Evolutionary conservation across 306 rosid species (phyloP).

Genomic region (Purshia tridentata): DNA sequence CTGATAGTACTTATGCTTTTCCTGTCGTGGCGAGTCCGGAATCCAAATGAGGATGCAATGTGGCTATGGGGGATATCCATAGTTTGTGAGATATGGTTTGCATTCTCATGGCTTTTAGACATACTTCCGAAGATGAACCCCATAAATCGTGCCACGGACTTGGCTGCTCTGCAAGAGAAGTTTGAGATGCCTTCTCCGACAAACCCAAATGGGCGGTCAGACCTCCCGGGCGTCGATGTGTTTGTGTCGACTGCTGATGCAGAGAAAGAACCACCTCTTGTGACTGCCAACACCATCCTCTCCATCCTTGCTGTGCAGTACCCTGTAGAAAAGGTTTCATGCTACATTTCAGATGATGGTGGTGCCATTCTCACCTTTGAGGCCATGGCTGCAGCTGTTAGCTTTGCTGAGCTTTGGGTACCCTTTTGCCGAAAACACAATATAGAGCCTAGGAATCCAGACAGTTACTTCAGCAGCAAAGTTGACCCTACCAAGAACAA

Average conservation of each 20-base stretch:
- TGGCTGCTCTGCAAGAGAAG: conserved; percentile 64
- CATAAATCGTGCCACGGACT: conserved; percentile 72
- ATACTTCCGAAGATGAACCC: conserved; percentile 75
- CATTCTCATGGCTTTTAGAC: conserved; percentile 80
- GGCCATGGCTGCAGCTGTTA: conserved; percentile 86
- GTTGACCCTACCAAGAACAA: conserved; percentile 80
- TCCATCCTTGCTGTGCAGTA: conserved; percentile 71
- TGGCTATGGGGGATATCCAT: conserved; percentile 87
- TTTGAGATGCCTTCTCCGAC: conserved; percentile 52
- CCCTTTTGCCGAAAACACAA: conserved; percentile 79
- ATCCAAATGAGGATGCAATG: conserved; percentile 75
- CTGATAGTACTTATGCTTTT: conserved; percentile 41
- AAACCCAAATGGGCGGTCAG: conserved; percentile 69
- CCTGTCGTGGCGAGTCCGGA: conserved; percentile 55
- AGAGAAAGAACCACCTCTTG: conserved; percentile 80
- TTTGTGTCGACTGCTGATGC: conserved; percentile 82
- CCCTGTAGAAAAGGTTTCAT: conserved; percentile 63
- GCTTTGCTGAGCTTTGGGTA: conserved; percentile 92
- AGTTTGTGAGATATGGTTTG: conserved; percentile 85
- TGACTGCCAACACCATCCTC: conserved; percentile 81
- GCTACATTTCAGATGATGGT: conserved; percentile 88
- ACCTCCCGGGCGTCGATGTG: conserved; percentile 70
- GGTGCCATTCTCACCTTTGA: conserved; percentile 86
- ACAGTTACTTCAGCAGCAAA: conserved; percentile 67
- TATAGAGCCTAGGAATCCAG: conserved; percentile 84